Base-by-base conservation (phyloP, 768 basidiomycete species). In the Mycena galopus region DNA sequence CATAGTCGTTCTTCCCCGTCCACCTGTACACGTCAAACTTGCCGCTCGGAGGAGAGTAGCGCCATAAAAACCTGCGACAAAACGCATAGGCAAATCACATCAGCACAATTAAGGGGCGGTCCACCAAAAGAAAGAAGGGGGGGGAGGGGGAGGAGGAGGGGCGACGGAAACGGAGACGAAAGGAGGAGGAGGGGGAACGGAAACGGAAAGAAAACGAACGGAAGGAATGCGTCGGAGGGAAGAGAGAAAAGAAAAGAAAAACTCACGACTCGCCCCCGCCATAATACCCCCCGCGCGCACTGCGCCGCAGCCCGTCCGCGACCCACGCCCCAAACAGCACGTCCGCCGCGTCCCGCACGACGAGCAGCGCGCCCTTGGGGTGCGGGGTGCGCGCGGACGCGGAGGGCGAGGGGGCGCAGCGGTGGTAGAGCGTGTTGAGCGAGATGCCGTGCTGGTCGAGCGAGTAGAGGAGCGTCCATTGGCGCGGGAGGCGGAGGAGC, bases 381-480 rank as follows among this genome's bases (percentile, higher is more conserved):
- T 78, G 79, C n/a, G 79, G 67, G 2, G 77, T 76, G 25, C 81
- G 76, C n/a, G n/a, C n/a, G 16, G 78, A 79, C 0, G 82, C 74
- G n/a, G 81, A 76, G 30, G 81, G 78, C 5, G 83, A n/a, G n/a
- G n/a, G 78, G 61, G 89, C 89, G 64, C 92, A 94, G 1, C 87
- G 87, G 3, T 87, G 77, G 80, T 98, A 98, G 7, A 98, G 87
- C 1, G 97, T 98, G 55, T 93, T 91, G 17, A 98, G 86, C 16
- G 96, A 97, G 55, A 97, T 96, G 0, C 97, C 97, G 75, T 99
- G 94, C 77, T 98, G 96, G 78, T 99, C 97, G 21, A 98, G 87
- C 19, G 95, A 96, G 83, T 97, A 96, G 7, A 96, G 82, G 0
- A 97, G 88, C 0, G 88, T 88, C 96, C 96, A 97, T 32, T 86